Conservation (phyloP, 768 basidiomycete genomes). For the Calvatia gigantea region DNA sequence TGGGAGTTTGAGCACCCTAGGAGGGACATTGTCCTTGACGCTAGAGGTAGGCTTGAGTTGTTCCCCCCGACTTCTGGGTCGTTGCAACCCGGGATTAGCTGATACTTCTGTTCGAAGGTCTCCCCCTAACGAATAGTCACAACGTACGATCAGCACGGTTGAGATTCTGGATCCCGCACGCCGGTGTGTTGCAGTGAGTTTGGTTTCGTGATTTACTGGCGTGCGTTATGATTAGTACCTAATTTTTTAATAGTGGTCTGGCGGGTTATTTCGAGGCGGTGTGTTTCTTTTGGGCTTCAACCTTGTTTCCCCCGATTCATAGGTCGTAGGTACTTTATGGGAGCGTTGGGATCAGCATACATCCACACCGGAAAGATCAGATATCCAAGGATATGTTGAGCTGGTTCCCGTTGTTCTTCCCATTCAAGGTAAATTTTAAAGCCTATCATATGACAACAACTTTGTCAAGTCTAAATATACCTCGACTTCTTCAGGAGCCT, state of each 20-base stretch:
- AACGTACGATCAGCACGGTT: slow-evolving; percentile 86
- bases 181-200: slow-evolving; percentile 78
- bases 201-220: neutral
- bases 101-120: slow-evolving; percentile 41
- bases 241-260: slow-evolving; percentile 54
- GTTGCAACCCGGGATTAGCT: neutral
- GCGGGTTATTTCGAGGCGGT: slow-evolving; percentile 97
- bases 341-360: slow-evolving; percentile 89
- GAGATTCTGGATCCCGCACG: slow-evolving; percentile 91
- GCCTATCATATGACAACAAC: neutral
- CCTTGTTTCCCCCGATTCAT: slow-evolving; percentile 2
- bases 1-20: slow-evolving; percentile 98
- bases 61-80: too few species aligned
- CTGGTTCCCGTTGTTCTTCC: slow-evolving; percentile 98
- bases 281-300: slow-evolving; percentile 7
- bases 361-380: slow-evolving; percentile 81
- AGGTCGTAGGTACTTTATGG: slow-evolving; percentile 64
- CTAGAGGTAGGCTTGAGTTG: slow-evolving; percentile 48
- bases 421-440: slow-evolving; percentile 66
- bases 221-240: neutral
- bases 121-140: slow-evolving; percentile 94
- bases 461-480: slow-evolving; percentile 1
- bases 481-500: slow-evolving; percentile 60
- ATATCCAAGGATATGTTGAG: slow-evolving; percentile 97
- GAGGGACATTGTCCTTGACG: slow-evolving; percentile 70